Evolutionary conservation across 257 asterid species (phyloP).

Genomic region (Leptodermis oblonga): DNA sequence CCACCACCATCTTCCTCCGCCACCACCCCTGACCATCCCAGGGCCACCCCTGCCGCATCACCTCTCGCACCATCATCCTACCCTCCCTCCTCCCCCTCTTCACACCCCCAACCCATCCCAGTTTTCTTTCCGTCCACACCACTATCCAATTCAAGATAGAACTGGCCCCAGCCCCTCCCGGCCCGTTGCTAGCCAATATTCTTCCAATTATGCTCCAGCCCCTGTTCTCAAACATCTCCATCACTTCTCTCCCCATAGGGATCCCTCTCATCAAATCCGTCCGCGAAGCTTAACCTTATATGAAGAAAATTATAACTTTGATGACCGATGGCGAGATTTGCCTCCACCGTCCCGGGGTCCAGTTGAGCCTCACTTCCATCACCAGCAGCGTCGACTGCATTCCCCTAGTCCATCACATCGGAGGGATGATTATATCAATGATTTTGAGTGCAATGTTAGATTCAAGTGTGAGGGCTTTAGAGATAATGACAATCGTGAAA

Average conservation of each 20-base stretch:
- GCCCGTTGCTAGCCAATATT: slow-evolving; percentile 19
- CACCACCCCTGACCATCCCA: slow-evolving; percentile 18
- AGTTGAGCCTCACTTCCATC: slow-evolving; percentile 8
- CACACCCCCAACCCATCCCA: slow-evolving; percentile 22
- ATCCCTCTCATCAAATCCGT: slow-evolving; percentile 6
- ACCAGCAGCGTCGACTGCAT: slow-evolving; percentile 8
- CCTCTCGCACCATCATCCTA: slow-evolving; percentile 27
- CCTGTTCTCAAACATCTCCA: slow-evolving; percentile 21
- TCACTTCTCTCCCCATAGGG: slow-evolving; percentile 29
- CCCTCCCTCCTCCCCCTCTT: slow-evolving; percentile 23
- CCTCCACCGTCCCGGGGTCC: slow-evolving; percentile 13
- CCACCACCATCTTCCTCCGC: slow-evolving; percentile 27
- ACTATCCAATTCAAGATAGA: slow-evolving; percentile 10
- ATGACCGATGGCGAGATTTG: slow-evolving; percentile 16
- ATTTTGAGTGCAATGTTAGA: slow-evolving; percentile 25
- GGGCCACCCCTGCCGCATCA: slow-evolving; percentile 30
- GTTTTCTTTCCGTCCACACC: slow-evolving; percentile 30
- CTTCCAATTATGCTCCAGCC: slow-evolving; percentile 39
- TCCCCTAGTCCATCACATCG: slow-evolving; percentile 12
- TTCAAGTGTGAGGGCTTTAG: slow-evolving; percentile 24
- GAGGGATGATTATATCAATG: slow-evolving; percentile 1
- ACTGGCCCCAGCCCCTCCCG: slow-evolving; percentile 16
- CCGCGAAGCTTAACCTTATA: background rate
- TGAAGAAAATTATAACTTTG: slow-evolving; percentile 5
- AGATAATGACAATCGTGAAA: slow-evolving; percentile 9